These are phyloP conservation scores for Closterium sp. DNA, from an alignment of 139 green algal species.

Conservation along the genomic window DNA sequence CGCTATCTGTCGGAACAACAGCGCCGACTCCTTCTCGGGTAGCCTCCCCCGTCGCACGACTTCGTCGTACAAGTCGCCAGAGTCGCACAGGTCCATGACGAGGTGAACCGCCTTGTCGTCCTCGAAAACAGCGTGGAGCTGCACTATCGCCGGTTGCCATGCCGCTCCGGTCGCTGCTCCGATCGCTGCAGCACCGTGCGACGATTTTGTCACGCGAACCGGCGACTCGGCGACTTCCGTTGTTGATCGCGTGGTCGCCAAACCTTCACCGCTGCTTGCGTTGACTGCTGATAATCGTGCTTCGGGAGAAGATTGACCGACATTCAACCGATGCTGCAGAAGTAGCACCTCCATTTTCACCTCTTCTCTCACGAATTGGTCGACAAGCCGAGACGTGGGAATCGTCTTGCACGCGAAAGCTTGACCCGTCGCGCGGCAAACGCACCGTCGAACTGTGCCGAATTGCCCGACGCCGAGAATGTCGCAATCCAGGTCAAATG, in stretches of 20 bases:
- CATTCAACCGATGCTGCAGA: not conserved
- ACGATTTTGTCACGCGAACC: not conserved
- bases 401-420: constrained; percentile 34
- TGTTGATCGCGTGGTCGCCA: not conserved
- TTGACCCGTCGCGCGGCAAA: constrained; percentile 4
- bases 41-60: constrained; percentile 57
- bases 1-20: constrained; percentile 29
- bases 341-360: constrained; percentile 52
- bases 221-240: not conserved
- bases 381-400: constrained; percentile 5
- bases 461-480: not conserved
- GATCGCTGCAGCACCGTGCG: not conserved
- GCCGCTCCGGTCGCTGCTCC: not conserved
- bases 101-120: constrained; percentile 19
- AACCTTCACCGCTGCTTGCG: no score
- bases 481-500: not conserved
- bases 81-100: constrained; percentile 68
- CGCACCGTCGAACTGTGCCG: constrained; percentile 6
- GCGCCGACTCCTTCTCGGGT: constrained; percentile 22
- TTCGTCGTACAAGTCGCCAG: constrained; percentile 93
- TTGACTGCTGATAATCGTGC: not conserved
- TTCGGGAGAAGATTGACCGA: not conserved
- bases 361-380: constrained; percentile 9
- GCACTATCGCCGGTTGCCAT: constrained; percentile 36
- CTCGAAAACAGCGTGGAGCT: constrained; percentile 41